phyloP scores from a whole-genome alignment of 768 basidiomycete genomes.

The Phanerochaete carnosa region DNA sequence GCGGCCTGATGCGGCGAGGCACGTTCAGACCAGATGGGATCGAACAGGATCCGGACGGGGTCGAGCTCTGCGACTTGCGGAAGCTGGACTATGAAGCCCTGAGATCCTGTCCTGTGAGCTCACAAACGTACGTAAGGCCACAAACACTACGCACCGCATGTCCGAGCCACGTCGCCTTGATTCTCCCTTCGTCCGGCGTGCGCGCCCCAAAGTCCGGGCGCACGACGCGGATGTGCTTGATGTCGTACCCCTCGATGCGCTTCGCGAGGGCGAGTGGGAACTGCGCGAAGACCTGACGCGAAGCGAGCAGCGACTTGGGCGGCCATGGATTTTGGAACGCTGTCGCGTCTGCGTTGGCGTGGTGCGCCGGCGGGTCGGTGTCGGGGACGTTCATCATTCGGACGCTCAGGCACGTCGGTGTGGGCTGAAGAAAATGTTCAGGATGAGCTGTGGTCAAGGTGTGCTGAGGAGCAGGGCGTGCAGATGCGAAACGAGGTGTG shows the following conservation, averaged over 20 bases:
- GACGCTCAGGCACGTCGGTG: no score
- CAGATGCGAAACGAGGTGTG: no score
- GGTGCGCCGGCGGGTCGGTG: conserved; percentile 11
- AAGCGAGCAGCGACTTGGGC: conserved; percentile 8
- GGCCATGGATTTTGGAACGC: conserved; percentile 19
- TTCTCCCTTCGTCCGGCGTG: conserved; percentile 5
- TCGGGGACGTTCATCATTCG: conserved; percentile 4
- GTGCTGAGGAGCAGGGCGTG: no score
- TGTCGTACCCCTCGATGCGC: conserved; percentile 8
- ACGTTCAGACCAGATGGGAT: conserved; percentile 37
- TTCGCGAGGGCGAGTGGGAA: conserved; percentile 19
- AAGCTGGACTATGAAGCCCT: conserved; percentile 30
- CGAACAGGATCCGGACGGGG: conserved; percentile 34
- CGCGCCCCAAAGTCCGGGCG: conserved; percentile 22
- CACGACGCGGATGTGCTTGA: conserved; percentile 20
- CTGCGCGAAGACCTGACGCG: conserved; percentile 7
- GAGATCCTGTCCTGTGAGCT: not conserved
- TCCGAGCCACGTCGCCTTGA: conserved; percentile 35
- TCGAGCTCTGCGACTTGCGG: conserved; percentile 15
- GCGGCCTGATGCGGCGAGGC: conserved; percentile 28
- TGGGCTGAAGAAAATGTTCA: no score
- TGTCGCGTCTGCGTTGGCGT: conserved; percentile 15
- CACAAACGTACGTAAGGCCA: no score
- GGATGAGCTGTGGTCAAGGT: no score
- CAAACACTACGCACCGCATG: conserved; percentile 29